These are phyloP conservation scores for Bruguiera gymnorhiza DNA, from an alignment of 345 rosid species.

Conservation along the genomic window DNA sequence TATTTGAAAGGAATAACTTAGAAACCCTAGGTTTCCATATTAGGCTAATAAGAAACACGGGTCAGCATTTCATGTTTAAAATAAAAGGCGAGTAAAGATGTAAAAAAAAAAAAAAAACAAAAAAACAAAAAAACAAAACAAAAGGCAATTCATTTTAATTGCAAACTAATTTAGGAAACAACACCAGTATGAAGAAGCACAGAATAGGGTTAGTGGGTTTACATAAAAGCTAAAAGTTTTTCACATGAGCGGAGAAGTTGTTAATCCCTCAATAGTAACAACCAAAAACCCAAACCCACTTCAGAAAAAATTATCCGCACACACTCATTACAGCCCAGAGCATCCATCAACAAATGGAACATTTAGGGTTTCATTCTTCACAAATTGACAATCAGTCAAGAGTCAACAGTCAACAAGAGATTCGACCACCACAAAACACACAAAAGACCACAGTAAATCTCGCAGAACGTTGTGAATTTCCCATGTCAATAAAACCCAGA, in stretches of 20 bases:
- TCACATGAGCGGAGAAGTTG: background rate
- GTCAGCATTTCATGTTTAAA: slow-evolving; percentile 15
- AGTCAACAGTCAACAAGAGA: slow-evolving; percentile 26
- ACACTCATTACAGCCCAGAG: slow-evolving; percentile 16
- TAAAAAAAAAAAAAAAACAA: slow-evolving; percentile 3
- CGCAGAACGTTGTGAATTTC: slow-evolving; percentile 35
- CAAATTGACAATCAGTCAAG: slow-evolving; percentile 36
- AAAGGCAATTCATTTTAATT: slow-evolving; percentile 12
- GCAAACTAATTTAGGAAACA: slow-evolving; percentile 26
- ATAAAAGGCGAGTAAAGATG: slow-evolving; percentile 11
- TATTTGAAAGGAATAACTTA: slow-evolving; percentile 15
- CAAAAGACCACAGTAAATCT: slow-evolving; percentile 33
- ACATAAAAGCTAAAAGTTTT: slow-evolving; percentile 8
- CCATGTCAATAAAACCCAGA: slow-evolving; percentile 38
- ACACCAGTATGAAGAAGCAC: slow-evolving; percentile 15
- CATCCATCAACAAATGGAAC: slow-evolving; percentile 23
- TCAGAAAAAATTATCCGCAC: slow-evolving; percentile 17
- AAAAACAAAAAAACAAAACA: no score
- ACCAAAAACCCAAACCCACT: slow-evolving; percentile 16
- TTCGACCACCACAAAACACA: slow-evolving; percentile 19
- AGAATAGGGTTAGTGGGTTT: slow-evolving; percentile 41
- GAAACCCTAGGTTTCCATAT: slow-evolving; percentile 49
- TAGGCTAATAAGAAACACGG: slow-evolving; percentile 17
- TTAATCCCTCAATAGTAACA: slow-evolving; percentile 15
- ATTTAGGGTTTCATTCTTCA: slow-evolving; percentile 43